Evolutionary conservation across 805 yeast species (phyloP).

Genomic region (Candida hispaniensis): DNA sequence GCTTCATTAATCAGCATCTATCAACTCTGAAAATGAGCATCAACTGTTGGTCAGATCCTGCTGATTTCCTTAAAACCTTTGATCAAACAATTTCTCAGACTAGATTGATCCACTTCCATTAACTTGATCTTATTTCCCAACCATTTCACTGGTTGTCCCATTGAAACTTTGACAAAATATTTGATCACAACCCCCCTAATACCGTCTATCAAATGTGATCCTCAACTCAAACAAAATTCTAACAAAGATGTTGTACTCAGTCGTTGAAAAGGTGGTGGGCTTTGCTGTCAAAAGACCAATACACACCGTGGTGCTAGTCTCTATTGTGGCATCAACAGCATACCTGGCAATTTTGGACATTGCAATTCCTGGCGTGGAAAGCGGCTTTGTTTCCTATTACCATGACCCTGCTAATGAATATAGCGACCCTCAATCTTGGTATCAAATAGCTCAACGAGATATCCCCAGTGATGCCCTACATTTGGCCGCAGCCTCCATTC

Average conservation of each 20-base stretch:
- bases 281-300: constrained; percentile 63
- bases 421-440: constrained; percentile 14
- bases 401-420: constrained; percentile 17
- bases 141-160: too few relatives aligned
- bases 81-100: too few relatives aligned
- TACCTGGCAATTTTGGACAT: constrained; percentile 51
- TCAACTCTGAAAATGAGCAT: too few relatives aligned
- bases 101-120: too few relatives aligned
- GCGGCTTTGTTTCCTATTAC: constrained; percentile 21
- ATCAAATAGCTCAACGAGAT: constrained; percentile 13
- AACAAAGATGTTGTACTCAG: constrained; percentile 16
- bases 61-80: too few relatives aligned
- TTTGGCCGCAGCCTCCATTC: constrained; percentile 20
- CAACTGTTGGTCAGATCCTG: too few relatives aligned
- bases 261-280: constrained; percentile 14
- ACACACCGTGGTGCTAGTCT: constrained; percentile 63
- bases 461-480: constrained; percentile 17
- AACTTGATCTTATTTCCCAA: too few relatives aligned
- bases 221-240: too few relatives aligned
- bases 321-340: constrained; percentile 67
- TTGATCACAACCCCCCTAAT: too few relatives aligned
- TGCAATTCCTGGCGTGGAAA: constrained; percentile 26
- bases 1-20: too few relatives aligned
- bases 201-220: too few relatives aligned
- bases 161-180: too few relatives aligned